These are phyloP conservation scores for Rosa multiflora DNA, from an alignment of 306 rosid genomes.

Conservation along the genomic window DNA sequence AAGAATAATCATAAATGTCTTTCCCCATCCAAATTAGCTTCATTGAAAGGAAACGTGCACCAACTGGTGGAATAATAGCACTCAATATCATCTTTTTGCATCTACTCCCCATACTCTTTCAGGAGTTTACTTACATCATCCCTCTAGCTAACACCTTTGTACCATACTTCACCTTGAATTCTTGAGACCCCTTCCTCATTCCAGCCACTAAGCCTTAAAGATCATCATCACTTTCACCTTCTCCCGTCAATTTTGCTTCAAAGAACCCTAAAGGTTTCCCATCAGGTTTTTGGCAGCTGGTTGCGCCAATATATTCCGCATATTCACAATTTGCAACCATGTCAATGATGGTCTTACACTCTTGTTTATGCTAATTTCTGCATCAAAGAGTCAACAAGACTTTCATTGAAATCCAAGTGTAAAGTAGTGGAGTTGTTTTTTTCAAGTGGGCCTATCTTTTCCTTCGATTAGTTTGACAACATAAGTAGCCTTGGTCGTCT, in stretches of 20 bases:
- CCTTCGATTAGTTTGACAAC: no score
- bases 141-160: not conserved
- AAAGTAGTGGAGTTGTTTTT: no score
- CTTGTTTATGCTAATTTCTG: no score
- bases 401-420: no score
- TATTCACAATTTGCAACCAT: conserved; percentile 36
- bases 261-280: conserved; percentile 44
- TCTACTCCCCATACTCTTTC: not conserved
- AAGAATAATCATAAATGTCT: not conserved
- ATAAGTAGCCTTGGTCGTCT: no score
- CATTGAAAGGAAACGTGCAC: not conserved
- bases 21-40: conserved; percentile 1
- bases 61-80: not conserved
- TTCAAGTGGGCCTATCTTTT: no score
- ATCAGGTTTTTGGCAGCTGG: conserved; percentile 19
- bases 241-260: conserved; percentile 15
- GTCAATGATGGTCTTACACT: conserved; percentile 10
- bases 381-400: no score
- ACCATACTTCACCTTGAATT: not conserved
- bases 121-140: not conserved
- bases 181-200: not conserved
- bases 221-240: not conserved
- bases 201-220: not conserved
- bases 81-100: not conserved
- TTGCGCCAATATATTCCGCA: conserved; percentile 26